phyloP scores from a whole-genome alignment of 345 rosid genomes.

The Geranium brycei region DNA sequence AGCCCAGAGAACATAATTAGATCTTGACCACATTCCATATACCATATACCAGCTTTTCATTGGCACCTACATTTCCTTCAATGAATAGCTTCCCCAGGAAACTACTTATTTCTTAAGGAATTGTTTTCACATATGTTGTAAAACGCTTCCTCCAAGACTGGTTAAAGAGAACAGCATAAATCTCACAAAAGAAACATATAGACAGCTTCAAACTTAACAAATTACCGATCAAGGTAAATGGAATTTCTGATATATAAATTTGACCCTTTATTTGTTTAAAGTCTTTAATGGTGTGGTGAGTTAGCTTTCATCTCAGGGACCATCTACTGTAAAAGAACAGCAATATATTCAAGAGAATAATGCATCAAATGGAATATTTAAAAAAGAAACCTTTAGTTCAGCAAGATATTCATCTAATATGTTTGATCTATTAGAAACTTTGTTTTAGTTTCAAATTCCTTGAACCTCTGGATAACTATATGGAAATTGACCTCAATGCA shows the following conservation, averaged over 20 bases:
- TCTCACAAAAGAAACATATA: no score
- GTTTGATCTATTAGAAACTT: background rate
- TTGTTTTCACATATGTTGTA: background rate
- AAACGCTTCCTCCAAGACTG: background rate
- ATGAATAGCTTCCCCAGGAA: background rate
- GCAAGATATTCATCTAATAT: background rate
- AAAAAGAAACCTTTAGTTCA: background rate
- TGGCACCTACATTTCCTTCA: background rate
- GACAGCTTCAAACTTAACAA: no score
- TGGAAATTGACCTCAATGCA: no score
- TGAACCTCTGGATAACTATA: no score
- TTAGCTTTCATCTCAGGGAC: no score
- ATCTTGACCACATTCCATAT: background rate
- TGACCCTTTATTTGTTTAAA: no score
- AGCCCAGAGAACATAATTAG: background rate
- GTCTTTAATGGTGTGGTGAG: no score
- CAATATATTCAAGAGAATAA: no score
- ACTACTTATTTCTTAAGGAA: background rate
- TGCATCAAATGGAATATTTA: background rate
- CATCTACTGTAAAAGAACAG: background rate
- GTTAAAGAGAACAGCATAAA: background rate
- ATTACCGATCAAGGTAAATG: no score
- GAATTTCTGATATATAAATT: no score
- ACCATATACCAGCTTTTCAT: background rate
- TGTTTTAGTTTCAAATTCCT: no score